Percentiles rank a stretch among this genome's conserved stretches.
phyloP scores from a whole-genome alignment of 345 rosid species.

The Salix caprea region DNA sequence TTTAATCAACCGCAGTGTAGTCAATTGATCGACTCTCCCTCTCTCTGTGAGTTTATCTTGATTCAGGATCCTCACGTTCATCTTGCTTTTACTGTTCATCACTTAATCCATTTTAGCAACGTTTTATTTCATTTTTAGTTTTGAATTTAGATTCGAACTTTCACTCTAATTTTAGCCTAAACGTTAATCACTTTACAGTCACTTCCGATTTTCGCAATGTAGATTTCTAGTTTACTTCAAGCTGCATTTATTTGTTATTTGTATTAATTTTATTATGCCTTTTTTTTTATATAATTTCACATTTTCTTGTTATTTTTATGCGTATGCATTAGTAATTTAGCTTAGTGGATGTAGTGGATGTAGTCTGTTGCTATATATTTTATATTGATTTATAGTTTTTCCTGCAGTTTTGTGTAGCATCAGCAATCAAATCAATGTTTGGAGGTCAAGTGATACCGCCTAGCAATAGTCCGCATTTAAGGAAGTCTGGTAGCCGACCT shows the following conservation, averaged over 20 bases:
- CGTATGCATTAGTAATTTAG: background rate
- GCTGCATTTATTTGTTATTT: no score
- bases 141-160: no score
- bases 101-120: no score
- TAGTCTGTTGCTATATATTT: background rate
- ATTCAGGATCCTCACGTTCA: background rate
- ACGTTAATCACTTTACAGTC: no score
- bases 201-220: no score
- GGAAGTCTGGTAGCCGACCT: slow-evolving; percentile 79
- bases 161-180: no score
- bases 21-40: background rate
- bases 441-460: slow-evolving; percentile 52
- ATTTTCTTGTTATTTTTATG: no score
- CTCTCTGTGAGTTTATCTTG: background rate
- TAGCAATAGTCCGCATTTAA: slow-evolving; percentile 65
- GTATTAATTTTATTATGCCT: no score
- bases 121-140: no score
- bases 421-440: slow-evolving; percentile 43
- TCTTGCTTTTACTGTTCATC: no score
- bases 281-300: background rate
- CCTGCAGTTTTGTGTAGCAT: background rate
- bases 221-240: no score
- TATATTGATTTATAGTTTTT: background rate
- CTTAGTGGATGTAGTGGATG: background rate
- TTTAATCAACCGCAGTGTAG: background rate